phyloP scores from a whole-genome alignment of 176 grass and related monocot genomes.

The Poa pratensis region DNA sequence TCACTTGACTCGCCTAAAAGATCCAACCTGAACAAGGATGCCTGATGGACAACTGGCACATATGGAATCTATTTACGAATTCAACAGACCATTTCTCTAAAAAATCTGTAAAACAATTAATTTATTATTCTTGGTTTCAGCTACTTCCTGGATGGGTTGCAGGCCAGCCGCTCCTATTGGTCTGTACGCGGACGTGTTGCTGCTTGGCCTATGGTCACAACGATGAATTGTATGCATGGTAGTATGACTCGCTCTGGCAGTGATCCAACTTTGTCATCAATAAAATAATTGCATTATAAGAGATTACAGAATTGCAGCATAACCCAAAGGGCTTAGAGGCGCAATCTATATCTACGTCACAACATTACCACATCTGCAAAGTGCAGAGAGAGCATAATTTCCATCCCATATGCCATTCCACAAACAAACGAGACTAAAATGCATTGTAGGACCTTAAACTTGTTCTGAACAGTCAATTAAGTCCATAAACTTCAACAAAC shows the following conservation, averaged over 20 bases:
- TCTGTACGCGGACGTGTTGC: background rate
- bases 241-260: background rate
- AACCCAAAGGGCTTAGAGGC: background rate
- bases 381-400: background rate
- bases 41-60: background rate
- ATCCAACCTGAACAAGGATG: background rate
- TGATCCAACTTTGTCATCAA: background rate
- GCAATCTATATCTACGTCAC: background rate
- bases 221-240: background rate
- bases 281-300: background rate
- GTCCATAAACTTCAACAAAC: background rate
- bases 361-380: background rate
- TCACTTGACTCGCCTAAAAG: background rate
- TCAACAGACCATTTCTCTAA: background rate
- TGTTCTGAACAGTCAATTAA: background rate
- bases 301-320: background rate
- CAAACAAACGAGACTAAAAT: background rate
- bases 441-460: background rate
- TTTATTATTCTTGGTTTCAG: background rate
- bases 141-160: background rate
- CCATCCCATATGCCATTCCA: background rate
- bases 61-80: background rate
- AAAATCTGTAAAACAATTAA: background rate
- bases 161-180: background rate
- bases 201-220: background rate